Percentiles rank a stretch among this genome's conserved stretches.
phyloP scores from a whole-genome alignment of 2,329 filamentous ascomycete genomes.

The Sporothrix luriei region DNA sequence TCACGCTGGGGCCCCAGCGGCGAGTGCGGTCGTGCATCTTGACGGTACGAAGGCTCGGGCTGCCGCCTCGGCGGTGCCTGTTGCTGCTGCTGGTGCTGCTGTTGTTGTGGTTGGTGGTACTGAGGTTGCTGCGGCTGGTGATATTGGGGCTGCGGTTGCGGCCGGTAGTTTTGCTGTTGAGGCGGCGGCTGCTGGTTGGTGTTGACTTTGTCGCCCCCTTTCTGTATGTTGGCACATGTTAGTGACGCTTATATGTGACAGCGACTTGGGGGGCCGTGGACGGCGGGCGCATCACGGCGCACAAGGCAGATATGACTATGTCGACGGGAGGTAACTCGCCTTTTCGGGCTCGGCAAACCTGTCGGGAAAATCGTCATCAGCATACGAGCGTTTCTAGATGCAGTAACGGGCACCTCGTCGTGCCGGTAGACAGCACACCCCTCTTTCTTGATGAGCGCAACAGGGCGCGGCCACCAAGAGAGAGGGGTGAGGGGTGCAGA shows the following conservation, averaged over 20 bases:
- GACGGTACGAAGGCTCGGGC: slow-evolving; percentile 42
- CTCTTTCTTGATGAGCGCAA: background rate
- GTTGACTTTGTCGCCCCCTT: slow-evolving; percentile 40
- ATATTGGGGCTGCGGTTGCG: slow-evolving; percentile 33
- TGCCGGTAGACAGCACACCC: background rate
- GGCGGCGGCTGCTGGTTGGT: slow-evolving; percentile 11
- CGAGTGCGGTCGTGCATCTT: slow-evolving; percentile 37
- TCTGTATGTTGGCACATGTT: slow-evolving; percentile 39
- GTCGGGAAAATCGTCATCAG: background rate
- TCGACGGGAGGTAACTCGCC: slow-evolving; percentile 40
- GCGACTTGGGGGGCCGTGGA: background rate
- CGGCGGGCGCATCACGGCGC: background rate
- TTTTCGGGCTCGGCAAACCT: slow-evolving; percentile 58
- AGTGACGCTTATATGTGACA: background rate
- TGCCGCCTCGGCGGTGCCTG: slow-evolving; percentile 54
- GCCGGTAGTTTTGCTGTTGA: slow-evolving; percentile 22
- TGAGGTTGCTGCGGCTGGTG: slow-evolving; percentile 49
- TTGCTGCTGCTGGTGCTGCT: slow-evolving; percentile 41
- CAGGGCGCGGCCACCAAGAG: background rate
- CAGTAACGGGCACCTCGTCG: background rate
- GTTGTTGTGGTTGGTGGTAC: slow-evolving; percentile 15
- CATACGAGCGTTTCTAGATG: background rate
- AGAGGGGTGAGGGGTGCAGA: too few species aligned
- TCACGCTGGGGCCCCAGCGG: slow-evolving; percentile 28
- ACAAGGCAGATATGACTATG: background rate